Percentiles rank a stretch among this genome's conserved stretches.
These are phyloP conservation scores for Smallanthus sonchifolius DNA, from an alignment of 129 eudicot genomes.

Conservation along the genomic window DNA sequence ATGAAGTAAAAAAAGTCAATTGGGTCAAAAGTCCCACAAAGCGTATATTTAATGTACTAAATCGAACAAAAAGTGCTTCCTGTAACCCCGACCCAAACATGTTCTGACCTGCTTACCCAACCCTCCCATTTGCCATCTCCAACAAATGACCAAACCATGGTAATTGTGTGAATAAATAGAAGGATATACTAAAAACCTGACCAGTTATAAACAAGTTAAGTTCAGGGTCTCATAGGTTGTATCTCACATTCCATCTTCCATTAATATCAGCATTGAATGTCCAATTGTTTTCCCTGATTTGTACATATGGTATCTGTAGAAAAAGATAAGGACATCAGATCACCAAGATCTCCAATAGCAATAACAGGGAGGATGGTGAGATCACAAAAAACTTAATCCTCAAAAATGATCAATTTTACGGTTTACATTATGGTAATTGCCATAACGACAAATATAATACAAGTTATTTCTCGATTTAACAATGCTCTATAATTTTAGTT, in stretches of 20 bases:
- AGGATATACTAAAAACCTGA: conserved; percentile 6
- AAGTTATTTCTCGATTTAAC: background rate
- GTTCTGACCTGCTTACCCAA: background rate
- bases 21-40: background rate
- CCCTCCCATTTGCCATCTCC: background rate
- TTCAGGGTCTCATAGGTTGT: conserved; percentile 48
- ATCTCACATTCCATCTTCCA: conserved; percentile 86
- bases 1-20: background rate
- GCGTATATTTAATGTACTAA: background rate
- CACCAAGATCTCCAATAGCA: background rate
- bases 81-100: background rate
- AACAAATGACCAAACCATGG: background rate
- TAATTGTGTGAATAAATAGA: background rate
- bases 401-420: background rate
- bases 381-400: background rate
- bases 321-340: background rate
- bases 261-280: conserved; percentile 62
- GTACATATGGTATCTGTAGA: conserved; percentile 75
- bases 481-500: background rate
- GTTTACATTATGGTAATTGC: background rate
- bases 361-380: background rate
- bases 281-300: conserved; percentile 93
- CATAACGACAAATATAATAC: background rate
- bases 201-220: conserved; percentile 12
- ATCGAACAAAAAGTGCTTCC: background rate